Conservation (phyloP, 257 asterid species). For the Mentha longifolia region DNA sequence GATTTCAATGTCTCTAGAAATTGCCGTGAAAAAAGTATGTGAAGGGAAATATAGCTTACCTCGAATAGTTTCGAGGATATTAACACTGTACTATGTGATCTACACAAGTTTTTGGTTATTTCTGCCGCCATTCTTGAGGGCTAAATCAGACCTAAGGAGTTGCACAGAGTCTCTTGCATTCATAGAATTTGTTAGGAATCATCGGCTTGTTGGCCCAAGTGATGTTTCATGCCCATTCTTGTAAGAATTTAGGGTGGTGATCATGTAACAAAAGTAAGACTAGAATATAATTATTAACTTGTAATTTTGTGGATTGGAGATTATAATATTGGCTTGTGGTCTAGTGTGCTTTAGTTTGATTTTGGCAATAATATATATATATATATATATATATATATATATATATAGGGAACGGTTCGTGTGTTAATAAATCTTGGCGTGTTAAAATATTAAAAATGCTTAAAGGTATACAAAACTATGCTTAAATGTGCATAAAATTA, state of each 20-base stretch:
- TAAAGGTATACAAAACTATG: too few relatives aligned
- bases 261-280: too few relatives aligned
- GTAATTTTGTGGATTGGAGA: too few relatives aligned
- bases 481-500: too few relatives aligned
- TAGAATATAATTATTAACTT: too few relatives aligned
- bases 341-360: too few relatives aligned
- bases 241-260: not conserved
- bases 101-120: conserved; percentile 57
- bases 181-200: conserved; percentile 48
- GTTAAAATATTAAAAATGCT: too few relatives aligned
- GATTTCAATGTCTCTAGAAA: conserved; percentile 39
- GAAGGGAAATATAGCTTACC: conserved; percentile 32
- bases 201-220: conserved; percentile 43
- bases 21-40: conserved; percentile 37
- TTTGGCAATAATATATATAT: too few relatives aligned
- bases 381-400: too few relatives aligned
- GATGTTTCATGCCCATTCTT: conserved; percentile 53
- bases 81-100: conserved; percentile 45
- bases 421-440: too few relatives aligned
- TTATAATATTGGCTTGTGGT: too few relatives aligned
- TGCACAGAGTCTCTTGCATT: conserved; percentile 64
- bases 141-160: conserved; percentile 42
- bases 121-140: conserved; percentile 57
- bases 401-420: too few relatives aligned
- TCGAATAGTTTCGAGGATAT: conserved; percentile 39